Conservation (phyloP, 257 asterid species). For the Capsicum pubescens region DNA sequence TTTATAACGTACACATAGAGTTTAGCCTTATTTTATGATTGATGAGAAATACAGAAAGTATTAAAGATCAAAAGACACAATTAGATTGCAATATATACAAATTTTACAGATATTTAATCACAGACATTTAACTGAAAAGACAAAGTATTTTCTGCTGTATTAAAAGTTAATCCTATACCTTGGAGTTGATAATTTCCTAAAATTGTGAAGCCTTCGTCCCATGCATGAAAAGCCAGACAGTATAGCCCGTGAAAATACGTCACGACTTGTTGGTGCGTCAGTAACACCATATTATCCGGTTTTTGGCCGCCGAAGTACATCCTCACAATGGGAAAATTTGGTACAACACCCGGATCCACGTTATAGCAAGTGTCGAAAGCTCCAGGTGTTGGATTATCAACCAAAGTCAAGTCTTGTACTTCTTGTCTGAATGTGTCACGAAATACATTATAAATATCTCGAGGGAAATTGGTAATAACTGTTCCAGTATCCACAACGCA, state of each 20-base stretch:
- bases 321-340: background rate
- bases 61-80: no score
- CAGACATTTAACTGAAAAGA: background rate
- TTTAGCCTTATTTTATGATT: no score
- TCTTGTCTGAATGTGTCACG: background rate
- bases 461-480: background rate
- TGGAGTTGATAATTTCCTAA: background rate
- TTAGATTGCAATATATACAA: background rate
- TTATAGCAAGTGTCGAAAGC: background rate
- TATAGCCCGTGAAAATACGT: background rate
- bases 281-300: background rate
- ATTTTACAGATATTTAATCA: no score
- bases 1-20: no score
- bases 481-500: background rate
- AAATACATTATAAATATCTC: background rate
- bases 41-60: no score
- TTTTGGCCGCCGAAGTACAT: background rate
- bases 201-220: background rate
- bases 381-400: background rate
- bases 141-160: background rate
- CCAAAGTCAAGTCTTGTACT: background rate
- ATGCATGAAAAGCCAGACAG: background rate
- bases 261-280: background rate
- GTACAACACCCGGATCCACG: background rate
- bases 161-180: background rate